Evolutionary conservation across 2,329 filamentous ascomycete species (phyloP), one percentile per base, ranked within the genome.

Genomic region (Colletotrichum sp.): DNA sequence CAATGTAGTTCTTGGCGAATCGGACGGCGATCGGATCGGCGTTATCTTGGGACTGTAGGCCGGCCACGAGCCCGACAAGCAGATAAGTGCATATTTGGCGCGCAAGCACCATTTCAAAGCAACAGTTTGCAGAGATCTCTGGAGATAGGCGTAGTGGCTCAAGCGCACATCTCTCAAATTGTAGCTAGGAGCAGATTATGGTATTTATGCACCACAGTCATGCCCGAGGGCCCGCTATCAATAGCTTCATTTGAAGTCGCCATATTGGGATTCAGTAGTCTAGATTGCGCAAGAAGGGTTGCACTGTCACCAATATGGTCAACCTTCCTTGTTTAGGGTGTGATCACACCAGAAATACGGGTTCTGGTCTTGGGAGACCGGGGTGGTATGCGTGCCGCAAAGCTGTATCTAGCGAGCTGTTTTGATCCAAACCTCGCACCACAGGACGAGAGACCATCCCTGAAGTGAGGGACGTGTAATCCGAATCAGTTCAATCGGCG

Each of bases 1-100:
- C 43, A 9, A 76, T 75, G 63, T 70, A 76, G 31, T 59, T 66
- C 9, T 58, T 70, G 4, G 75, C 24, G 8, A 69, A 59, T 15
- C 34, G 69, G 16, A 34, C 57, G 6, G 61, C 36, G 21, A 21
- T 21, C 43, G 57, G 47, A 11, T 73, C 66, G 9, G 31, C 58
- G 12, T 61, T 54, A 9, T 36, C 54, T 21, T 24, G 31, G 8
- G 33, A 33, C 24, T 64, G 64, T 24, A 64, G 64, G 9, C 38
- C 38, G 47, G 34, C 70, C 12, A 58, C 57, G n/a, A 55, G 21
- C 21, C 31, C 47, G 3, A 51, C 33, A 27, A 75, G 51, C 18
- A 57, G 16, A 9, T 4, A 33, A 31, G 3, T 4, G 31, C 54
- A 6, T 34, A 65, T 12, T 33, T 59, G 54, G 54, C 27, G 21